Base-by-base conservation (phyloP, 495 filamentous ascomycete species). In the Pseudevernia furfuracea region DNA sequence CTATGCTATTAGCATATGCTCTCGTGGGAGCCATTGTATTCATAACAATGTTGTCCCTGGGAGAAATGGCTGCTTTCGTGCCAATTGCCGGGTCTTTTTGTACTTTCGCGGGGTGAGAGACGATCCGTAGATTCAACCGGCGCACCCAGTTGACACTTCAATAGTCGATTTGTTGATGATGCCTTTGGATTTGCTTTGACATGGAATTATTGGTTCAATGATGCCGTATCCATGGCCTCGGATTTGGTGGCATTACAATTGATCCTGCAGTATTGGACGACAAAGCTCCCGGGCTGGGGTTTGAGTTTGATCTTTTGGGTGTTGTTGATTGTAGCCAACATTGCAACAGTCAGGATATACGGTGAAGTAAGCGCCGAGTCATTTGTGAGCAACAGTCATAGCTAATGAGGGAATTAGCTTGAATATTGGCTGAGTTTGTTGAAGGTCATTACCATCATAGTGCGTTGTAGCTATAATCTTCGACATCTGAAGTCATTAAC, bases 131-230 rank as follows among this genome's bases (percentile, higher is more conserved):
- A 39, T n/a, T 34, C 58, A 41, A 53, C 21, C 23, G 48, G 21
- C 62, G 69, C 32, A 68, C 30, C n/a, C 34, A 32, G 48, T 49
- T 43, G 10, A 55, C 39, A 21, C 32, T 28, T 62, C 21, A 41
- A 25, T 67, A 81, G 79, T 21, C 68, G 68, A 14, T 70, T 69
- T 23, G 69, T 70, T 30, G 67, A 70, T 60, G 67, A 68, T 48
- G 67, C 69, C 12, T 70, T 70, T 48, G 77, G 78, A 2, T 81
- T 81, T 61, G 79, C 79, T 19, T 69, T 81, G 60, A 80, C 78
- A 0, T 82, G 79, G 79, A 84, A 83, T 62, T 85, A 85, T 69
- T 84, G 81, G 81, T 81, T 82, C 58, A 84, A 85, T 71, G 82
- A 84, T 75, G 81, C 81, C 5, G 78, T 82, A 12, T 81, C 79